Base-by-base conservation (phyloP, 345 rosid species). In the Citrus medica region DNA sequence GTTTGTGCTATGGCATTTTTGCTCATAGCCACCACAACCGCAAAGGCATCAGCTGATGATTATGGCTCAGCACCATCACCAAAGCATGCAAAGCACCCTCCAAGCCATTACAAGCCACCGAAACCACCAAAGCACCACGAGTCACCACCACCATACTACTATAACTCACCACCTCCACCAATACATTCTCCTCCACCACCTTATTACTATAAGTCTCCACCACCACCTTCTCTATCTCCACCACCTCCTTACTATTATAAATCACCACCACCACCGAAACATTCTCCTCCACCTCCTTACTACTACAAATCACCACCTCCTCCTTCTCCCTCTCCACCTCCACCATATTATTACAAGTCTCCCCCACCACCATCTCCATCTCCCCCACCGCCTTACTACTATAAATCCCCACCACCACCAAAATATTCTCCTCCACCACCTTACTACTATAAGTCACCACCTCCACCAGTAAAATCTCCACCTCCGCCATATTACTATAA, bases 11-110 rank as follows among this genome's bases (percentile, higher is more conserved):
- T 19, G 42, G 69, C n/a, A 33, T 8, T 66, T 66, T 88, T 79
- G 76, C 78, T 88, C 65, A 8, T 76, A 9, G 85, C 84, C 56
- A 70, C 82, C 13, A 19, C 13, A 5, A 27, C 9, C 73, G 6
- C 46, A 9, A 40, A 2, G 46, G 81, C 71, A 0, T 83, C 86
- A 69, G 80, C 68, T 42, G 9, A 56, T 53, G 22, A 38, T 1
- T 72, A 58, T 55, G 28, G 46, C 1, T 16, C 28, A 10, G 1
- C 9, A 3, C 40, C 61, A 7, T 16, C 74, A 19, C 74, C 74
- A 51, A 71, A 28, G 37, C 38, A 40, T 2, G 19, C 68, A 14
- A 32, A n/a, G 2, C 14, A 10, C 5, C 40, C 61, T 6, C 42
- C 62, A 16, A 4, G 53, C 14, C 5, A 17, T 27, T 53, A 28